Conservation (phyloP, 352 stramenopile genomes). For the Pythium chondricola region DNA sequence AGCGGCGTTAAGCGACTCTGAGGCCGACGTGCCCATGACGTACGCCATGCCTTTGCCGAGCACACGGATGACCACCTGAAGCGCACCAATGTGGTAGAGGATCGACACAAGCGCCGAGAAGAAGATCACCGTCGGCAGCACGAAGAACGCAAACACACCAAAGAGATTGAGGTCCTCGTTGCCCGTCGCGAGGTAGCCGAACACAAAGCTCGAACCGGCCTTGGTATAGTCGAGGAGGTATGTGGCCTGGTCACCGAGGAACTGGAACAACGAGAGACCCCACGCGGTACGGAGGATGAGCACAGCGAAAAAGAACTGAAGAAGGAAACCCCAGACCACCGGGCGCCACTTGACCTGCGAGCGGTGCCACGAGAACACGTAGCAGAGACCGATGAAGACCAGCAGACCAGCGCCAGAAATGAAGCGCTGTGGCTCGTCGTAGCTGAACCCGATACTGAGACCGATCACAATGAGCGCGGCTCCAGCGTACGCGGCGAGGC, state of each 20-base stretch:
- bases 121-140: constrained; percentile 1
- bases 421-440: constrained; percentile 1
- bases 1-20: background rate
- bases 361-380: background rate
- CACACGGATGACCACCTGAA: background rate
- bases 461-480: background rate
- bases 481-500: background rate
- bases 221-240: background rate
- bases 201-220: constrained; percentile 1
- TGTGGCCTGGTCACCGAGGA: constrained; percentile 1
- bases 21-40: background rate
- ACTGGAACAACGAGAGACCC: background rate
- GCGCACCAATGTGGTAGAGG: background rate
- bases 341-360: constrained; percentile 1
- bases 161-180: background rate
- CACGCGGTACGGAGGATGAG: background rate
- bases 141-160: background rate
- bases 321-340: background rate
- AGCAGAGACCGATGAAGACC: background rate
- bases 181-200: background rate
- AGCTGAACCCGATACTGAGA: background rate
- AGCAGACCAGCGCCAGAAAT: background rate
- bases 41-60: background rate
- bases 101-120: constrained; percentile 3
- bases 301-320: background rate